Conservation (phyloP, 2,329 filamentous ascomycete genomes). For the Sclerotinia borealis region DNA sequence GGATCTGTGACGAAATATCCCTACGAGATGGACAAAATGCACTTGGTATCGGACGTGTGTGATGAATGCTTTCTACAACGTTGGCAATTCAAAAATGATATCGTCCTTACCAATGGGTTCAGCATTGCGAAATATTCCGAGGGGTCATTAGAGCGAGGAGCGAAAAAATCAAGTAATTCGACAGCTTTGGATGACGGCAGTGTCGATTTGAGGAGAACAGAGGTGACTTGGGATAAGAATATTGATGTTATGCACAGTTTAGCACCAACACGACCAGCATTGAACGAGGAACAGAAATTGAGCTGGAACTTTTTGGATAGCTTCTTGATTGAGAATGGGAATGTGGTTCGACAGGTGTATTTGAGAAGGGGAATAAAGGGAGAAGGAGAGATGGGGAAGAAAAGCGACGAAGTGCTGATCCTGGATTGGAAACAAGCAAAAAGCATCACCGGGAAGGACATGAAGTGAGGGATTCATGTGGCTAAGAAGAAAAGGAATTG, state of each 20-base stretch:
- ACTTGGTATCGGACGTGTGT: constrained; percentile 29
- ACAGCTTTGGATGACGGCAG: not conserved
- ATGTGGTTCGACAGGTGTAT: constrained; percentile 26
- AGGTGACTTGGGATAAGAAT: constrained; percentile 38
- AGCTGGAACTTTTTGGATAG: constrained; percentile 52
- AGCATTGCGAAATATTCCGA: constrained; percentile 37
- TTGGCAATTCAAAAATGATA: constrained; percentile 39
- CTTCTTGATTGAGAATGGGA: constrained; percentile 31
- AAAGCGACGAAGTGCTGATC: constrained; percentile 25
- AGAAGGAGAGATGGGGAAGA: constrained; percentile 12
- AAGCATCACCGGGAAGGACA: not conserved
- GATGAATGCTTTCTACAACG: constrained; percentile 40
- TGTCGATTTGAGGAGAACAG: constrained; percentile 33
- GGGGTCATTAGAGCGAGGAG: not conserved
- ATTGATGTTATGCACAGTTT: constrained; percentile 44
- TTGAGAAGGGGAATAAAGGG: constrained; percentile 18
- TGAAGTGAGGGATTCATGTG: not conserved
- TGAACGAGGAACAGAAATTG: constrained; percentile 47
- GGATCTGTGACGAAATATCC: constrained; percentile 25
- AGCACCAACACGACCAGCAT: constrained; percentile 44
- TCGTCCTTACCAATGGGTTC: constrained; percentile 42
- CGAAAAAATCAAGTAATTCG: not conserved
- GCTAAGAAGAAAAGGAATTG: not conserved
- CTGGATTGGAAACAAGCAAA: constrained; percentile 23
- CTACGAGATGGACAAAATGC: constrained; percentile 31